Base-by-base conservation (phyloP, 495 filamentous ascomycete genomes). In the Collariella sp. region DNA sequence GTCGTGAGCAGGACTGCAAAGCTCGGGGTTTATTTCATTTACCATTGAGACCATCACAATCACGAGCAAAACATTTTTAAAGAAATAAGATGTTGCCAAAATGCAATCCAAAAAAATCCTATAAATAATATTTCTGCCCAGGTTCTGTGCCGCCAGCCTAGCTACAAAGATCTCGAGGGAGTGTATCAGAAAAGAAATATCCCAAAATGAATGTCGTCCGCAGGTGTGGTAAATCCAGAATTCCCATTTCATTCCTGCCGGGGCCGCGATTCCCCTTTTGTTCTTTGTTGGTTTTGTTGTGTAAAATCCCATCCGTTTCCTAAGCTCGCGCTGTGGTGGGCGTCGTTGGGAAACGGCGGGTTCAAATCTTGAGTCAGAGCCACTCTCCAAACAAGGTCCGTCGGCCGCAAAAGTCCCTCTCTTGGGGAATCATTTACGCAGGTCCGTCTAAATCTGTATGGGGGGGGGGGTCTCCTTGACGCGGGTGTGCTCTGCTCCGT, bases 101-200 rank as follows among this genome's bases (percentile, higher is more conserved):
- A 31, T 29, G 18, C 50, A 45, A 38, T 33, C 7, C 18, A 19
- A 34, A 12, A n/a, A 16, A 18, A 29, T 39, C 20, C 40, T 35
- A 23, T 10, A 42, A 24, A 34, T 38, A 45, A n/a, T n/a, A n/a
- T n/a, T n/a, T 23, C 13, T 52, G 13, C 9, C 40, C 22, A 24
- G 54, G 46, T 50, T 56, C 54, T 56, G 39, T 44, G 40, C 54
- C 46, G 46, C 34, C 35, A 55, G 52, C 52, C 54, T 50, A 55
- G 53, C 53, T 49, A 56, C 54, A 56, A 55, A 50, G 53, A 55
- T 55, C 45, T 29, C 35, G 19, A 48, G 45, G 45, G 45, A 35
- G 29, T 35, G 18, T 26, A 38, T 22, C 38, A 53, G 2, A 38
- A 31, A 36, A 7, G 26, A 45, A 45, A 26, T 33, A 11, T 42